Percentiles rank a stretch among this genome's conserved stretches.
phyloP scores from a whole-genome alignment of 1,139 yeast species.

The Kurtzmaniella quercitrusa region DNA sequence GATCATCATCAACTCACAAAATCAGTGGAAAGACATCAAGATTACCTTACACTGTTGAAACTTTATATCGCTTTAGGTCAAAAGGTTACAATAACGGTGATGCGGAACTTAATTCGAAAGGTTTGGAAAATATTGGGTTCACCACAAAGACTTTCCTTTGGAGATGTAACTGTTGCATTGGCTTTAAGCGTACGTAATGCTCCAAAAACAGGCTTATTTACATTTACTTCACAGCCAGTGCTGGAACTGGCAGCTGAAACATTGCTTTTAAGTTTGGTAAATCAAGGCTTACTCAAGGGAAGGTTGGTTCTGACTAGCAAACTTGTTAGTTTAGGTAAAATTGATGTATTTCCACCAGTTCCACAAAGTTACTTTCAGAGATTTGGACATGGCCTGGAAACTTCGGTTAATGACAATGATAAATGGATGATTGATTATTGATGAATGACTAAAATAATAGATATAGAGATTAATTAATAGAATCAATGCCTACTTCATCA shows the following conservation, averaged over 20 bases:
- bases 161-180: slow-evolving; percentile 21
- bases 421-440: slow-evolving; percentile 13
- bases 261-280: slow-evolving; percentile 45
- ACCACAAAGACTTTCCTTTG: slow-evolving; percentile 28
- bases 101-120: slow-evolving; percentile 42
- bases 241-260: slow-evolving; percentile 41
- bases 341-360: slow-evolving; percentile 47
- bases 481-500: not conserved
- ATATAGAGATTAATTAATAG: not conserved
- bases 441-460: not conserved
- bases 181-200: slow-evolving; percentile 3
- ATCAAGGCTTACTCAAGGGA: slow-evolving; percentile 51
- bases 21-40: slow-evolving; percentile 14
- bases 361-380: slow-evolving; percentile 28
- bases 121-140: slow-evolving; percentile 29
- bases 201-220: not conserved
- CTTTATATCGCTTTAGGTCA: slow-evolving; percentile 30
- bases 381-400: slow-evolving; percentile 19
- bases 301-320: slow-evolving; percentile 44
- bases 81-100: slow-evolving; percentile 37
- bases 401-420: slow-evolving; percentile 11
- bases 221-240: slow-evolving; percentile 10
- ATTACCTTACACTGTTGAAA: not conserved
- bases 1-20: slow-evolving; percentile 35
- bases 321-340: slow-evolving; percentile 46